phyloP scores from a whole-genome alignment of 2,329 filamentous ascomycete genomes.

The Fusarium domesticum region DNA sequence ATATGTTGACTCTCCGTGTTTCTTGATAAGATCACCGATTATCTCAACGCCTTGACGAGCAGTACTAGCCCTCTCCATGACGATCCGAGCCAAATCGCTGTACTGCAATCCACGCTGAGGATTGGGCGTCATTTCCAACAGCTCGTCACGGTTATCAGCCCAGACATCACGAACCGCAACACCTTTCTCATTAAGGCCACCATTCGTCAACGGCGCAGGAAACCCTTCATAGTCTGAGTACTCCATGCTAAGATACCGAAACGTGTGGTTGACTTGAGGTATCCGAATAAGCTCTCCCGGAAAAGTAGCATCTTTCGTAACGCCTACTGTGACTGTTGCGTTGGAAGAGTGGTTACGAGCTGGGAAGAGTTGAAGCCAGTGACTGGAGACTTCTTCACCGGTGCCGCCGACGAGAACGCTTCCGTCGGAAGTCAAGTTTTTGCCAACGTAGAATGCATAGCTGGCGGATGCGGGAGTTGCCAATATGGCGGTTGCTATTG shows the following conservation, averaged over 20 bases:
- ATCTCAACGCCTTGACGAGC: slow-evolving; percentile 23
- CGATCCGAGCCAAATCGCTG: slow-evolving; percentile 23
- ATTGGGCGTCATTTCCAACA: slow-evolving; percentile 23
- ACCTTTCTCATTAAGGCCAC: slow-evolving; percentile 23
- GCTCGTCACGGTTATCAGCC: slow-evolving; percentile 23
- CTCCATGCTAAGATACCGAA: slow-evolving; percentile 25
- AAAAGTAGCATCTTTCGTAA: slow-evolving; percentile 19
- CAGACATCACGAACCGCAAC: slow-evolving; percentile 24
- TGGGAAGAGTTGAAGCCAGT: slow-evolving; percentile 46
- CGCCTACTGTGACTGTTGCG: slow-evolving; percentile 35
- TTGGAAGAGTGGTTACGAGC: slow-evolving; percentile 40
- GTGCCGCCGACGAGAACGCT: slow-evolving; percentile 45
- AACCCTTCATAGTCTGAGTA: slow-evolving; percentile 27
- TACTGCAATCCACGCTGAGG: slow-evolving; percentile 24
- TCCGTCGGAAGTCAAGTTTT: slow-evolving; percentile 41
- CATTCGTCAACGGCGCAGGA: slow-evolving; percentile 21
- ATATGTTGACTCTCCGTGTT: slow-evolving; percentile 23
- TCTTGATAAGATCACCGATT: slow-evolving; percentile 15
- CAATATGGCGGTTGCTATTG: slow-evolving; percentile 8
- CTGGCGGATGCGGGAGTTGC: slow-evolving; percentile 28
- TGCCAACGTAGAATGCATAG: slow-evolving; percentile 48
- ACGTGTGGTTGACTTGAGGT: slow-evolving; percentile 21
- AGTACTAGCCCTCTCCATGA: slow-evolving; percentile 21
- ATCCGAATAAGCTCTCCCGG: slow-evolving; percentile 24
- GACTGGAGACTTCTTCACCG: slow-evolving; percentile 46